These are phyloP conservation scores for Boeremia exigua DNA, from an alignment of 2,329 filamentous ascomycete species.

Conservation along the genomic window DNA sequence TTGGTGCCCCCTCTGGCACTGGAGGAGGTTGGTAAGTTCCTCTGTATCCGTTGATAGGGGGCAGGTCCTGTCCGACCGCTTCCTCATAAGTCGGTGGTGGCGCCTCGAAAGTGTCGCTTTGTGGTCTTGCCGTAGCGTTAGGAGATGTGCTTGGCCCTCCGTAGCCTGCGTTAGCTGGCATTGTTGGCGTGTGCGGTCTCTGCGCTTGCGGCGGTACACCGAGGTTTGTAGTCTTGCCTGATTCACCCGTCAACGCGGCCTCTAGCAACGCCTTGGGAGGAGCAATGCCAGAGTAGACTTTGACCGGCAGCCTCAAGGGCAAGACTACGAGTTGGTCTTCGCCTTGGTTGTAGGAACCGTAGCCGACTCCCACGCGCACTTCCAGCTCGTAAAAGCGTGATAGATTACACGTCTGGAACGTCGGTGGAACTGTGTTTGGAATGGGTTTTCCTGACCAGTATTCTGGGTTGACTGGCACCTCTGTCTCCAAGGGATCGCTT, in stretches of 20 bases:
- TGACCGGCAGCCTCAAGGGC: slow-evolving; percentile 77
- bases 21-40: slow-evolving; percentile 65
- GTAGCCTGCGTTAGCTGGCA: slow-evolving; percentile 29
- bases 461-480: slow-evolving; percentile 71
- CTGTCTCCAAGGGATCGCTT: slow-evolving; percentile 65
- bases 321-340: slow-evolving; percentile 78
- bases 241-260: slow-evolving; percentile 57
- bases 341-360: slow-evolving; percentile 64
- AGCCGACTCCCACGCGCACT: slow-evolving; percentile 77
- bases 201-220: slow-evolving; percentile 25
- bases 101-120: slow-evolving; percentile 17
- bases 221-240: slow-evolving; percentile 16
- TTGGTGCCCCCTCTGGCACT: slow-evolving; percentile 44
- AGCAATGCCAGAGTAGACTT: slow-evolving; percentile 86
- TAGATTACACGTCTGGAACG: slow-evolving; percentile 89
- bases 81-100: slow-evolving; percentile 97
- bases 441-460: slow-evolving; percentile 76
- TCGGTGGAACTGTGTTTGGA: slow-evolving; percentile 85
- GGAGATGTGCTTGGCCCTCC: slow-evolving; percentile 20
- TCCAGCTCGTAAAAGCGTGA: slow-evolving; percentile 83
- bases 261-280: slow-evolving; percentile 79
- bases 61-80: slow-evolving; percentile 79
- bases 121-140: slow-evolving; percentile 11
- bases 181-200: slow-evolving; percentile 32
- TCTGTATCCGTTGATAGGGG: slow-evolving; percentile 74